These are phyloP conservation scores for Russula sp. DNA, from an alignment of 768 basidiomycete genomes.

Conservation along the genomic window DNA sequence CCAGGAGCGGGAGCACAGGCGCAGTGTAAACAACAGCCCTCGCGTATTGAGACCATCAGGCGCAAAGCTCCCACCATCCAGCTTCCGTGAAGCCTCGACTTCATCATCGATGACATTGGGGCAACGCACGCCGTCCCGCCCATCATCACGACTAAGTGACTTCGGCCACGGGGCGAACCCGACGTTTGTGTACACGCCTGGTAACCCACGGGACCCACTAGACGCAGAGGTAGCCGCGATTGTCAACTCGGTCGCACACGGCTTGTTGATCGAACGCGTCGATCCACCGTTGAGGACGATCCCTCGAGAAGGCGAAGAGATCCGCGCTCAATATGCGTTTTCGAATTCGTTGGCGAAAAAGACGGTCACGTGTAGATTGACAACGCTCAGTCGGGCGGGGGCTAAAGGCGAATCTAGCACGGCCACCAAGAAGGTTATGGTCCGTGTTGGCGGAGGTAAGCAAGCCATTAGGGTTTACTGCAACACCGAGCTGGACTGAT, in stretches of 20 bases:
- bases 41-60: conserved; percentile 41
- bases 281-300: conserved; percentile 68
- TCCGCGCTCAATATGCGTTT: conserved; percentile 82
- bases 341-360: conserved; percentile 70
- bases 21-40: conserved; percentile 37
- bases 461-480: neutral
- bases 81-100: conserved; percentile 56
- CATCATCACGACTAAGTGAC: conserved; percentile 62
- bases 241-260: conserved; percentile 74
- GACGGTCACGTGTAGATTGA: conserved; percentile 74
- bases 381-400: conserved; percentile 64
- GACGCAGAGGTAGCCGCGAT: conserved; percentile 74
- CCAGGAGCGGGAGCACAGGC: conserved; percentile 7
- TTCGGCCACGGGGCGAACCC: conserved; percentile 44
- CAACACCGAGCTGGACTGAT: neutral
- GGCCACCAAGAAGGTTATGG: conserved; percentile 81
- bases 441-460: conserved; percentile 76
- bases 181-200: conserved; percentile 60
- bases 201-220: conserved; percentile 72
- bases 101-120: conserved; percentile 41
- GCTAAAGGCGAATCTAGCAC: conserved; percentile 43
- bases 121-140: conserved; percentile 48
- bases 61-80: conserved; percentile 64
- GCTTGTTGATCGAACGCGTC: conserved; percentile 71
- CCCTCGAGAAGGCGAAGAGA: conserved; percentile 72